These are phyloP conservation scores for Ascodesmis nigricans DNA, from an alignment of 495 filamentous ascomycete species.

Conservation along the genomic window DNA sequence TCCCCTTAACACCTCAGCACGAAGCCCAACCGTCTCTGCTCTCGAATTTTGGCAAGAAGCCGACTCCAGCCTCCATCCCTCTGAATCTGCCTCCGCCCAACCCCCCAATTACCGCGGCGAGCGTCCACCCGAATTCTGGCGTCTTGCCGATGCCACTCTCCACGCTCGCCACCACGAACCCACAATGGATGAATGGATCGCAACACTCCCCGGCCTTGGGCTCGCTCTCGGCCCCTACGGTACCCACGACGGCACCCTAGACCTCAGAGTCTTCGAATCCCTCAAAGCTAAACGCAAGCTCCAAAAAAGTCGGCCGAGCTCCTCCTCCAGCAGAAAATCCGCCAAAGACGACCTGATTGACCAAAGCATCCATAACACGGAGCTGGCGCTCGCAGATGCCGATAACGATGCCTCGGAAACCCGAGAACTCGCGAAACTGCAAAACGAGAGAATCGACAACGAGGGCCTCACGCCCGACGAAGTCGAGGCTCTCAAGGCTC, in stretches of 20 bases:
- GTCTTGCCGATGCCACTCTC: constrained; percentile 9
- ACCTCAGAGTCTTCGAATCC: constrained; percentile 4
- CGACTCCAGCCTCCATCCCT: constrained; percentile 13
- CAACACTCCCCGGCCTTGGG: constrained; percentile 8
- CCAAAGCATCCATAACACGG: constrained; percentile 1
- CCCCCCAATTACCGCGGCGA: constrained; percentile 9
- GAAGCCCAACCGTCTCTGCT: constrained; percentile 13
- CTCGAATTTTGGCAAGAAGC: constrained; percentile 19
- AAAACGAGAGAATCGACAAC: too few relatives aligned
- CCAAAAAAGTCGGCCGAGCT: constrained; percentile 1
- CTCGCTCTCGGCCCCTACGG: constrained; percentile 4
- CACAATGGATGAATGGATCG: constrained; percentile 17
- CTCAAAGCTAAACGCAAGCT: constrained; percentile 3
- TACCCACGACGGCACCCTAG: not conserved
- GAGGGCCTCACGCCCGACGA: constrained; percentile 10
- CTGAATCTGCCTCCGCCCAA: constrained; percentile 13
- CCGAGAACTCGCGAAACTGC: too few relatives aligned
- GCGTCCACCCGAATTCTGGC: constrained; percentile 17
- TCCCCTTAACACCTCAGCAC: constrained; percentile 1
- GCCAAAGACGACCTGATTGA: constrained; percentile 4
- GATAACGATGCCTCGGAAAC: too few relatives aligned
- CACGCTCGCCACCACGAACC: constrained; percentile 6
- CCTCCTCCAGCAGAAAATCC: too few relatives aligned
- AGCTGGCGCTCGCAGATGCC: constrained; percentile 6
- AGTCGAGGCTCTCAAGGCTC: constrained; percentile 6